Base-by-base conservation (phyloP, 2,329 filamentous ascomycete genomes). In the Ramularia collo-cygni region DNA sequence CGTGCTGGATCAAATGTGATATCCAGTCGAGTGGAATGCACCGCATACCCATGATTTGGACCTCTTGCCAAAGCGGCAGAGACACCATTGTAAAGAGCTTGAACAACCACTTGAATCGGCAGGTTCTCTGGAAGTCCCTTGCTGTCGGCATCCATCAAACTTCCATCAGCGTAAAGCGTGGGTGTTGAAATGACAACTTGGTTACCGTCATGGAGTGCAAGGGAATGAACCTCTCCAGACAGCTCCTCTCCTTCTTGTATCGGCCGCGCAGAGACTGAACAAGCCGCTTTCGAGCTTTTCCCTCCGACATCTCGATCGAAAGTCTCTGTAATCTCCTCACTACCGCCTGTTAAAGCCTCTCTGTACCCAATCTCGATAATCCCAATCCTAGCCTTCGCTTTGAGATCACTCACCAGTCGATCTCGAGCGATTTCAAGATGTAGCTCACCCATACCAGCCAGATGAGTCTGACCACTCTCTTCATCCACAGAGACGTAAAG, bases 351-450 rank as follows among this genome's bases (percentile, higher is more conserved):
- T 8, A 92, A 68, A 34, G 81, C 83, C 65, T 98, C 92, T 39
- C 93, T 83, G 64, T 96, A 98, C 51, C 93, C 88, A 44, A 98
- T 95, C 54, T 95, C 85, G 47, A 98, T 94, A 38, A 80, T 81
- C 9, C 90, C 89, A 70, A 95, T 95, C 13, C 68, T 80, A 47
- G 72, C 88, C 74, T 78, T 95, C 62, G 71, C 87, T 61, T 92
- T 94, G 65, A 95, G 82, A 57, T 94, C 87, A 37, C 86, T 85
- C 50, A 92, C 79, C 8, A 98, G 76, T 30, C 89, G 78, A 62
- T 96, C 86, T 35, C 87, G 72, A 1, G 90, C 89, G 35, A 98
- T 92, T 55, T 98, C 92, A 1, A 98, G 73, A 63, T 98, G 92
- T 18, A 98, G 75, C 55, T 94, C 87, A 6, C 92, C 92, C 92